phyloP scores from a whole-genome alignment of 176 grass and related monocot genomes.

The Oryza meyeriana region DNA sequence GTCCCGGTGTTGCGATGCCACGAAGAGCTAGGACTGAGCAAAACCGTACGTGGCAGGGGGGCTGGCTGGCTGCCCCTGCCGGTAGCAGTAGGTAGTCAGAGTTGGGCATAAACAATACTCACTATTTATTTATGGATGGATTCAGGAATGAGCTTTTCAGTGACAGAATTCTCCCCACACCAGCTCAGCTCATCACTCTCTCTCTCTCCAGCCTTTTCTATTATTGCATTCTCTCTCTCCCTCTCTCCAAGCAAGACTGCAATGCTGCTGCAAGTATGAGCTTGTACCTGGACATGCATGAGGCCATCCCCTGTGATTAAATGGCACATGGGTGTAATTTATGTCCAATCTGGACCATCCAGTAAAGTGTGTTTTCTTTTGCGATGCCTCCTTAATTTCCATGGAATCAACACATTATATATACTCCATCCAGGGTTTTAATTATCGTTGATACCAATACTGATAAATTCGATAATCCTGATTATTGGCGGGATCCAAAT shows the following conservation, averaged over 20 bases:
- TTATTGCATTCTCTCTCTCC: not conserved
- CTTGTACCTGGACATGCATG: conserved; percentile 2
- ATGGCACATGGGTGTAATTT: conserved; percentile 60
- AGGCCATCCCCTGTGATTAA: conserved; percentile 27
- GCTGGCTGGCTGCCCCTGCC: not conserved
- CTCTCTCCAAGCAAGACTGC: not conserved
- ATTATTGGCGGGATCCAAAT: too few species aligned
- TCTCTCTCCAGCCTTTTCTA: conserved; percentile 26
- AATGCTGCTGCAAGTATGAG: not conserved
- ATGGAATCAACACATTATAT: not conserved
- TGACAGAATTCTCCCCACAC: conserved; percentile 21
- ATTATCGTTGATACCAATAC: too few species aligned
- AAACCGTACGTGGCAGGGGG: conserved; percentile 1
- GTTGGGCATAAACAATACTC: conserved; percentile 33
- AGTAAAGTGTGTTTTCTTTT: not conserved
- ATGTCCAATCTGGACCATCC: conserved; percentile 49
- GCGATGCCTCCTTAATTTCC: not conserved
- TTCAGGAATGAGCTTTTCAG: conserved; percentile 46
- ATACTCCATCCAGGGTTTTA: too few species aligned
- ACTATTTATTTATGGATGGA: conserved; percentile 29
- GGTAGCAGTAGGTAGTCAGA: conserved; percentile 40
- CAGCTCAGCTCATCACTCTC: conserved; percentile 6
- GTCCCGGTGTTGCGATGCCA: not conserved
- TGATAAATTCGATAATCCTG: too few species aligned
- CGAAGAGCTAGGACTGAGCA: not conserved